Conservation (phyloP, 2,329 filamentous ascomycete genomes). For the Fusarium nurragi region DNA sequence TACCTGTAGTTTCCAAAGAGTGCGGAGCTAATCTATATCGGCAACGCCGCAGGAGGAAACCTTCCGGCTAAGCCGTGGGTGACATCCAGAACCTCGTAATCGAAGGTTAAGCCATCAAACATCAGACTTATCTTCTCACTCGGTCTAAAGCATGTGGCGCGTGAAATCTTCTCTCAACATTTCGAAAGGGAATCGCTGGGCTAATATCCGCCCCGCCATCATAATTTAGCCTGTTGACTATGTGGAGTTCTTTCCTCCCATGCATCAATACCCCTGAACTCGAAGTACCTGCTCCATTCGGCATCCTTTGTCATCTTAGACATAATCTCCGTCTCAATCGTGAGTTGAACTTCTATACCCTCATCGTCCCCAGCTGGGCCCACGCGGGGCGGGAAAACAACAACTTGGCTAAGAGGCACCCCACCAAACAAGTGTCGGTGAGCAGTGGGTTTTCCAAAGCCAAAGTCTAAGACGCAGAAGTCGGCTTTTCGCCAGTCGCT, state of each 20-base stretch:
- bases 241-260: constrained; percentile 1
- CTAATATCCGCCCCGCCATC: not conserved
- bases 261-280: constrained; percentile 50
- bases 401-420: constrained; percentile 40
- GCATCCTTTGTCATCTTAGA: constrained; percentile 46
- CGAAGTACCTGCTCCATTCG: constrained; percentile 51
- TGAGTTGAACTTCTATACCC: constrained; percentile 48
- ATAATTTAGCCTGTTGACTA: constrained; percentile 3
- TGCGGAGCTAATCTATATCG: too few species aligned
- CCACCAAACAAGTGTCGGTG: constrained; percentile 48
- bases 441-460: constrained; percentile 47
- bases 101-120: too few species aligned
- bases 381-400: constrained; percentile 47
- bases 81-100: too few species aligned
- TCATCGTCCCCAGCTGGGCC: constrained; percentile 47
- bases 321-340: constrained; percentile 48
- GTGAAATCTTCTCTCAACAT: not conserved
- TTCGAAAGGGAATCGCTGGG: too few species aligned
- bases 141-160: too few species aligned
- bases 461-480: constrained; percentile 47
- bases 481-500: constrained; percentile 50
- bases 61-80: too few species aligned
- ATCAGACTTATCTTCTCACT: not conserved
- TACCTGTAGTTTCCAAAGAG: too few species aligned
- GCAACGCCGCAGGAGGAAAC: too few species aligned